These are phyloP conservation scores for Pseudogymnoascus sp. DNA, from an alignment of 2,329 filamentous ascomycete genomes.

Conservation along the genomic window DNA sequence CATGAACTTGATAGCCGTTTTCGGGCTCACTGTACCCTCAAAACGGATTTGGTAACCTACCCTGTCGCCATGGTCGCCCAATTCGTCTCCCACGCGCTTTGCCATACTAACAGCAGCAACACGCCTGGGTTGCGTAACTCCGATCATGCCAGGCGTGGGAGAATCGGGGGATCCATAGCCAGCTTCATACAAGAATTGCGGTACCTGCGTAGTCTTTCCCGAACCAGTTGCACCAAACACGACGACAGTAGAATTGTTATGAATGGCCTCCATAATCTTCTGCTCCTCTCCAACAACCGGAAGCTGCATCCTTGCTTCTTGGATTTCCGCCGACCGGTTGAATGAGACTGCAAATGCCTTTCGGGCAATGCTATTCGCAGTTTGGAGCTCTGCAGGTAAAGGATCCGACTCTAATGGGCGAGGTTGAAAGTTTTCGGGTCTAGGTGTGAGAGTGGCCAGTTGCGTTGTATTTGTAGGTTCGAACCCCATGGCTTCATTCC, in stretches of 20 bases:
- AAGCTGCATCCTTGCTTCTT: conserved; percentile 68
- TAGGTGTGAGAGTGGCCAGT: conserved; percentile 39
- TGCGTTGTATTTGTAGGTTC: conserved; percentile 36
- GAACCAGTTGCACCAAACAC: conserved; percentile 94
- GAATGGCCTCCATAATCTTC: conserved; percentile 94
- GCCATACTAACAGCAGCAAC: conserved; percentile 97
- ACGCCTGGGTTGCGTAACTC: conserved; percentile 86
- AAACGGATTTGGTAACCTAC: conserved; percentile 96
- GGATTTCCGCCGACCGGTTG: conserved; percentile 62
- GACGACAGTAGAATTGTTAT: conserved; percentile 83
- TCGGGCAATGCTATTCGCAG: conserved; percentile 52
- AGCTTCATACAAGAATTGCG: conserved; percentile 91
- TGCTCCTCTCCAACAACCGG: conserved; percentile 94
- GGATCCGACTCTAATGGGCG: conserved; percentile 65
- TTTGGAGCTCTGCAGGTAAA: conserved; percentile 56
- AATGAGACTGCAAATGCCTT: conserved; percentile 74
- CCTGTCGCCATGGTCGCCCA: conserved; percentile 66
- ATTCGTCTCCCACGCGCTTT: conserved; percentile 78
- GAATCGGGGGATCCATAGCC: conserved; percentile 76
- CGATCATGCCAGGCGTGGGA: conserved; percentile 84
- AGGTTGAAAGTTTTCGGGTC: conserved; percentile 56
- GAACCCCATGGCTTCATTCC: conserved; percentile 74
- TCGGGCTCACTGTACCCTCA: conserved; percentile 70
- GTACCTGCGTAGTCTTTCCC: conserved; percentile 95
- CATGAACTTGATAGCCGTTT: conserved; percentile 97